Conservation (phyloP, 495 filamentous ascomycete species). For the Beverwykella pulmonaria region DNA sequence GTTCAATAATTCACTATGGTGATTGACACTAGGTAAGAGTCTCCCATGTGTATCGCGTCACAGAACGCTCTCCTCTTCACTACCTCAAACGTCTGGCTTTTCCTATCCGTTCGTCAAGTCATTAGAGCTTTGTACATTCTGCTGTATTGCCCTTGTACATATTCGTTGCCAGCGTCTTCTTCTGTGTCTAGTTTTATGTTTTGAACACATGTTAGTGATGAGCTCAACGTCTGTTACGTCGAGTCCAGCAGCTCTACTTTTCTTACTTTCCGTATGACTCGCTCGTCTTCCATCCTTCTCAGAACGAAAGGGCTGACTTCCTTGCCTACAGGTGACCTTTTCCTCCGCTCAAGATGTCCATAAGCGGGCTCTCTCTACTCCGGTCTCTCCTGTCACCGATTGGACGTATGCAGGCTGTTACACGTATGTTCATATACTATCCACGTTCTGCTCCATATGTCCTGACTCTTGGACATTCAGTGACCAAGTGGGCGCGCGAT, state of each 20-base stretch:
- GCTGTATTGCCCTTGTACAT: neutral
- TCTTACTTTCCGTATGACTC: slow-evolving; percentile 23
- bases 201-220: slow-evolving; percentile 5
- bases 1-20: too few relatives aligned
- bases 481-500: slow-evolving; percentile 29
- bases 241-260: slow-evolving; percentile 13
- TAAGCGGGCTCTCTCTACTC: slow-evolving; percentile 12
- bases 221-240: neutral
- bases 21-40: too few relatives aligned
- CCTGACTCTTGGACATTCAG: slow-evolving; percentile 17
- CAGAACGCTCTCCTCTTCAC: too few relatives aligned
- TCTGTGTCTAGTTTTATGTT: neutral
- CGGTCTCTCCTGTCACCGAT: slow-evolving; percentile 12
- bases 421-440: slow-evolving; percentile 14
- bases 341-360: slow-evolving; percentile 5
- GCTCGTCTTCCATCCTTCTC: neutral
- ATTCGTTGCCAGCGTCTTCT: neutral
- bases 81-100: too few relatives aligned
- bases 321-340: slow-evolving; percentile 9
- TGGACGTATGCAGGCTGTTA: slow-evolving; percentile 33
- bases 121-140: too few relatives aligned
- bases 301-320: slow-evolving; percentile 6
- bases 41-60: too few relatives aligned
- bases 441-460: neutral
- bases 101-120: too few relatives aligned